Conservation (phyloP, 164 flowering plant species). For the Tetracentron sinense region DNA sequence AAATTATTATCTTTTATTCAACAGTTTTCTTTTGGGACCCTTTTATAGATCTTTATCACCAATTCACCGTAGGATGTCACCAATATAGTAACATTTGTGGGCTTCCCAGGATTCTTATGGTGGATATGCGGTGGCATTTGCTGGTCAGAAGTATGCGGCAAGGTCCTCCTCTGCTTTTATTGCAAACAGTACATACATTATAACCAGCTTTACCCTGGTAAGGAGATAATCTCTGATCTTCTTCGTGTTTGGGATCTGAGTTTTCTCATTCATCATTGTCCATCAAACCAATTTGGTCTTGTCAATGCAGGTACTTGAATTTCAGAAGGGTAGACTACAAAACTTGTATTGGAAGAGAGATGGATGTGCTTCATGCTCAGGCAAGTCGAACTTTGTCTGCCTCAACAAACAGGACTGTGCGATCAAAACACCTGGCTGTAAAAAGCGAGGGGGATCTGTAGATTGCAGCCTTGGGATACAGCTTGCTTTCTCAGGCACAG, state of each 20-base stretch:
- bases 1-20: no score
- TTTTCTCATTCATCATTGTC: background rate
- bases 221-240: slow-evolving; percentile 15
- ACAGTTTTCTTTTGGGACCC: no score
- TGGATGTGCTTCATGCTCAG: no score
- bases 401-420: no score
- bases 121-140: slow-evolving; percentile 98
- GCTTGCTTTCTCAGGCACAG: no score
- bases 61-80: no score
- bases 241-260: background rate
- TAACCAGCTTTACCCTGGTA: slow-evolving; percentile 19
- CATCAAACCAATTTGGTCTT: background rate
- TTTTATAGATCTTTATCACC: no score
- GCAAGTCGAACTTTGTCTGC: slow-evolving; percentile 6
- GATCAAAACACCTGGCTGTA: slow-evolving; percentile 33
- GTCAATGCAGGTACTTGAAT: slow-evolving; percentile 38
- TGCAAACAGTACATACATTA: no score
- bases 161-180: no score
- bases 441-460: slow-evolving; percentile 49
- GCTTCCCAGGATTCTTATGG: slow-evolving; percentile 51
- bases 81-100: no score
- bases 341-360: no score
- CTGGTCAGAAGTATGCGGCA: slow-evolving; percentile 65
- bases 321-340: no score
- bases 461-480: slow-evolving; percentile 43